A percentile compares a stretch with the other conserved stretches of the same genome.
These are phyloP conservation scores for Mucor indicus DNA, from an alignment of 371 early-diverging fungal species.

Conservation along the genomic window DNA sequence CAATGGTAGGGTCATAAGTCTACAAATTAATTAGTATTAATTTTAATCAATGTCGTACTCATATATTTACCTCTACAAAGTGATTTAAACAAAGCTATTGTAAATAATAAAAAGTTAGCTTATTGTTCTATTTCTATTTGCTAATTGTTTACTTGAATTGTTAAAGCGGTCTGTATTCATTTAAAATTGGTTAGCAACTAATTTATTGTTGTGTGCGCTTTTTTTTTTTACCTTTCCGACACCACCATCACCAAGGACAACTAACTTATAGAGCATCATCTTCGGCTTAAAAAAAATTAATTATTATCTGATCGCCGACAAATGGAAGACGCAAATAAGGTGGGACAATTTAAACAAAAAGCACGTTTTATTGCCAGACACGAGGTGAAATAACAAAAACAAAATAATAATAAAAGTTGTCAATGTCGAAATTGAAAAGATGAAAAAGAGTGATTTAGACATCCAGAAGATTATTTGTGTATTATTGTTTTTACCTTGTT, in stretches of 20 bases:
- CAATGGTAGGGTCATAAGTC: constrained; percentile 43
- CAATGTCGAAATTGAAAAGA: too few species aligned
- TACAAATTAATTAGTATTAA: constrained; percentile 1
- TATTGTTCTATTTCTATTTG: background rate
- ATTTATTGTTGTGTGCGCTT: background rate
- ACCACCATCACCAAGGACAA: constrained; percentile 56
- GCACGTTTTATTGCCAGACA: too few species aligned
- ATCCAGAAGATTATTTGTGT: too few species aligned
- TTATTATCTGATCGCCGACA: too few species aligned
- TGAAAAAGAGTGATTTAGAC: too few species aligned
- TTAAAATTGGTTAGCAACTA: background rate
- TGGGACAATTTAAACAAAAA: too few species aligned
- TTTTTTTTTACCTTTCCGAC: constrained; percentile 58
- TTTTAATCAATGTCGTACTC: too few species aligned
- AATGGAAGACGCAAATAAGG: too few species aligned
- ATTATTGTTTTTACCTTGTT: too few species aligned
- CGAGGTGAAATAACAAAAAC: too few species aligned
- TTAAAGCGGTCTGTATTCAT: constrained; percentile 25
- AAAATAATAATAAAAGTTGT: too few species aligned
- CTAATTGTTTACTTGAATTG: constrained; percentile 39
- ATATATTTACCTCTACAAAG: constrained; percentile 39
- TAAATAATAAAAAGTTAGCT: background rate
- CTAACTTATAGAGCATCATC: constrained; percentile 63
- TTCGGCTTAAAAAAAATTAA: too few species aligned
- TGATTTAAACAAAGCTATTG: constrained; percentile 69